Evolutionary conservation across 768 basidiomycete species (phyloP).

Genomic region (Cystofilobasidium capitatum): DNA sequence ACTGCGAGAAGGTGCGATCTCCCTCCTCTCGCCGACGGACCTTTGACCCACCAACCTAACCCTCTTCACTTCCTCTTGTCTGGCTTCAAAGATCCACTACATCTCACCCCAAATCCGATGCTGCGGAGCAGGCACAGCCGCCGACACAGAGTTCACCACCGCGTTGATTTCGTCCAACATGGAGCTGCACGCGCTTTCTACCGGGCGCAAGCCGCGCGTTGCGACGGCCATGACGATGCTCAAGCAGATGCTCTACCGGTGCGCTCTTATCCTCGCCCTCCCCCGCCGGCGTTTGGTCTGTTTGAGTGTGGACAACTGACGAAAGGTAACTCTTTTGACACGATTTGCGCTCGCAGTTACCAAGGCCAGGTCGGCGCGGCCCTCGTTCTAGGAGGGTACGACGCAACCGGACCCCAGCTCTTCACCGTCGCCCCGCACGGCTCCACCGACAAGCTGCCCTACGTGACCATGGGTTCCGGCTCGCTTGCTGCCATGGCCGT

Average conservation of each 20-base stretch:
- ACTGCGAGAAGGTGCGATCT: constrained; percentile 85
- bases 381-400: constrained; percentile 93
- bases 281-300: not conserved
- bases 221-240: constrained; percentile 99
- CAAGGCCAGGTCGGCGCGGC: constrained; percentile 93
- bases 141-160: constrained; percentile 91
- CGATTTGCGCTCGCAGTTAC: constrained; percentile 48
- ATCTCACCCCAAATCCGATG: constrained; percentile 91
- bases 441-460: constrained; percentile 95
- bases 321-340: not conserved
- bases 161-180: constrained; percentile 93
- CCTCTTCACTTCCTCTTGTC: not conserved
- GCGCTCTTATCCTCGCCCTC: constrained; percentile 27
- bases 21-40: not conserved
- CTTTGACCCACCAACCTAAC: not conserved
- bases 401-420: constrained; percentile 81
- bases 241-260: constrained; percentile 90
- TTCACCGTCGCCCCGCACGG: constrained; percentile 96
- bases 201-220: constrained; percentile 81
- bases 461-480: constrained; percentile 97
- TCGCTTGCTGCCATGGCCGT: constrained; percentile 96
- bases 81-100: constrained; percentile 79
- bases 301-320: not conserved
- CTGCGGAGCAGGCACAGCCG: constrained; percentile 98
- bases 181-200: constrained; percentile 80